These are phyloP conservation scores for Calonectria pseudoreteaudii DNA, from an alignment of 2,329 filamentous ascomycete genomes.

Conservation along the genomic window DNA sequence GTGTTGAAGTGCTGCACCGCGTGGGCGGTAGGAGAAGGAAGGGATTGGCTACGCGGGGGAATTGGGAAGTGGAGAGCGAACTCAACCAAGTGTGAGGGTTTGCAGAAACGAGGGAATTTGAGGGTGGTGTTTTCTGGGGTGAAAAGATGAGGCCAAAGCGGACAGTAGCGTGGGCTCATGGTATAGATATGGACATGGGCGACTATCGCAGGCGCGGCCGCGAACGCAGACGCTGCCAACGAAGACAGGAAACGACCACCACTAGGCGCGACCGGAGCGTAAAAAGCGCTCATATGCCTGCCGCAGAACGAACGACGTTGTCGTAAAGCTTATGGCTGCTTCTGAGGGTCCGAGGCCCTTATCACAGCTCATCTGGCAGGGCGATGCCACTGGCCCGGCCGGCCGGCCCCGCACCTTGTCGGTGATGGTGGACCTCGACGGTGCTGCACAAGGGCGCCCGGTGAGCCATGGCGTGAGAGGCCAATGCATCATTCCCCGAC, in stretches of 20 bases:
- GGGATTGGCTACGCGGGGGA: neutral
- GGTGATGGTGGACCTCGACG: conserved; percentile 16
- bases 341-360: conserved; percentile 3
- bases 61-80: neutral
- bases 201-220: neutral
- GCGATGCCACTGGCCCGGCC: conserved; percentile 4
- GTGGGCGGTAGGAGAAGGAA: too few relatives aligned
- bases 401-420: conserved; percentile 15
- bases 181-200: neutral
- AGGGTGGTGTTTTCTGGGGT: neutral
- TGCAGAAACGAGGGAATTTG: neutral
- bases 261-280: neutral
- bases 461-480: conserved; percentile 5
- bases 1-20: neutral
- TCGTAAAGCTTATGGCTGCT: neutral
- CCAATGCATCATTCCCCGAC: neutral
- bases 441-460: neutral
- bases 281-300: conserved; percentile 5
- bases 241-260: conserved; percentile 1
- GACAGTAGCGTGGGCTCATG: conserved; percentile 10
- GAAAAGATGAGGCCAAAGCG: conserved; percentile 13
- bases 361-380: conserved; percentile 1
- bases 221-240: neutral
- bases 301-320: neutral
- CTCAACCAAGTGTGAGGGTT: neutral